Evolutionary conservation across 2,329 filamentous ascomycete species (phyloP).

Genomic region (Aspergillus aculeatinus): DNA sequence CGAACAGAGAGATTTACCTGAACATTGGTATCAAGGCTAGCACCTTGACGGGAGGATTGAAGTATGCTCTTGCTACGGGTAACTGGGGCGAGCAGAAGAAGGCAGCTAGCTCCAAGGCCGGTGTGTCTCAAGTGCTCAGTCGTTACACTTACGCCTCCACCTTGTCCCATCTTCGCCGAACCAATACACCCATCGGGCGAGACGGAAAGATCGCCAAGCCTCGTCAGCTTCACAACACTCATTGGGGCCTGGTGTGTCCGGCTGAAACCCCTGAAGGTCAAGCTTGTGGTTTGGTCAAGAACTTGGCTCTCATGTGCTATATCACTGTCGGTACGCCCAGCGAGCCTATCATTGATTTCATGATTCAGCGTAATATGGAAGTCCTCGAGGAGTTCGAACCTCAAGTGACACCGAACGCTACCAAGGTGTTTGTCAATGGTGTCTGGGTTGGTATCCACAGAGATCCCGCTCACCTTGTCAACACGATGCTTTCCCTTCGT

Average conservation of each 20-base stretch:
- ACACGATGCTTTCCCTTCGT: conserved; percentile 72
- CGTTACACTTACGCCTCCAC: conserved; percentile 97
- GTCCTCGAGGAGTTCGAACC: conserved; percentile 93
- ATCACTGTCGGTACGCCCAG: conserved; percentile 93
- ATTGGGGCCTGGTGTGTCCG: conserved; percentile 96
- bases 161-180: conserved; percentile 91
- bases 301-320: conserved; percentile 95
- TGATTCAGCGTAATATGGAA: conserved; percentile 95
- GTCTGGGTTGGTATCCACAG: conserved; percentile 96
- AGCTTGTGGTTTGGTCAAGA: conserved; percentile 97
- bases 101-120: conserved; percentile 88
- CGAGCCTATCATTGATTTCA: conserved; percentile 88
- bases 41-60: conserved; percentile 88
- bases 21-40: conserved; percentile 86
- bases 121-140: conserved; percentile 97
- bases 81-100: conserved; percentile 99
- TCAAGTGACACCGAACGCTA: conserved; percentile 80
- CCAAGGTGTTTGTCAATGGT: conserved; percentile 97
- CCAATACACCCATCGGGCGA: conserved; percentile 95
- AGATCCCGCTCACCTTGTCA: conserved; percentile 81
- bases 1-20: conserved; percentile 83
- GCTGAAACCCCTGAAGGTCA: conserved; percentile 98
- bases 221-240: conserved; percentile 95
- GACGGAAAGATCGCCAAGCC: conserved; percentile 98
- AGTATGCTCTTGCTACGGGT: conserved; percentile 94